Evolutionary conservation across 192 early-diverging fungal genomes (phyloP).

Genomic region (Rhizoclosmatium globosum): DNA sequence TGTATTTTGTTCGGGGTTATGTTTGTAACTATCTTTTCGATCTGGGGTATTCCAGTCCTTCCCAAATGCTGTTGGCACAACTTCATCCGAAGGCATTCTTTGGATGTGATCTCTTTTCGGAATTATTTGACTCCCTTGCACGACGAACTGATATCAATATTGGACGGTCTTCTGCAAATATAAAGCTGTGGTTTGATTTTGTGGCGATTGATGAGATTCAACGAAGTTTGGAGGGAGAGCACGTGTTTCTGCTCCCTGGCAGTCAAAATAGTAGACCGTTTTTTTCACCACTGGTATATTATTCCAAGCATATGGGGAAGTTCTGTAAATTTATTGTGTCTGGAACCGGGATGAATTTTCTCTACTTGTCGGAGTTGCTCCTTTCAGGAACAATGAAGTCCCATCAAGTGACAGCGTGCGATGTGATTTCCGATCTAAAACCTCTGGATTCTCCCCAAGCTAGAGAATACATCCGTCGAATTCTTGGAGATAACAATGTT

Average conservation of each 20-base stretch:
- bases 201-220: slow-evolving; percentile 48
- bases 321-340: slow-evolving; percentile 42
- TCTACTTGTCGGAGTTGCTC: slow-evolving; percentile 34
- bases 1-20: slow-evolving; percentile 47
- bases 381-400: slow-evolving; percentile 35
- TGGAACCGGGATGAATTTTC: slow-evolving; percentile 47
- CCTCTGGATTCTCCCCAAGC: slow-evolving; percentile 24
- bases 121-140: slow-evolving; percentile 31
- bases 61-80: slow-evolving; percentile 42
- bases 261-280: slow-evolving; percentile 27
- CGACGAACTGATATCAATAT: neutral
- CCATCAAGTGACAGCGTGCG: neutral
- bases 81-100: slow-evolving; percentile 41
- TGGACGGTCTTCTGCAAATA: neutral
- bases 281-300: slow-evolving; percentile 41
- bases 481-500: slow-evolving; percentile 34
- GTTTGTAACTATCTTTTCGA: slow-evolving; percentile 42
- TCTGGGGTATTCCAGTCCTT: slow-evolving; percentile 31
- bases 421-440: slow-evolving; percentile 26
- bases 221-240: slow-evolving; percentile 9
- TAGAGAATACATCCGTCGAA: slow-evolving; percentile 30
- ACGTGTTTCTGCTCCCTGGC: slow-evolving; percentile 28
- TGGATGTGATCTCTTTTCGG: slow-evolving; percentile 39
- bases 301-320: slow-evolving; percentile 35
- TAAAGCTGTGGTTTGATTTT: slow-evolving; percentile 21